Evolutionary conservation across 371 early-diverging fungal species (phyloP), one percentile per base, ranked within the genome.

Genomic region (Dinochytrium kinnereticum): DNA sequence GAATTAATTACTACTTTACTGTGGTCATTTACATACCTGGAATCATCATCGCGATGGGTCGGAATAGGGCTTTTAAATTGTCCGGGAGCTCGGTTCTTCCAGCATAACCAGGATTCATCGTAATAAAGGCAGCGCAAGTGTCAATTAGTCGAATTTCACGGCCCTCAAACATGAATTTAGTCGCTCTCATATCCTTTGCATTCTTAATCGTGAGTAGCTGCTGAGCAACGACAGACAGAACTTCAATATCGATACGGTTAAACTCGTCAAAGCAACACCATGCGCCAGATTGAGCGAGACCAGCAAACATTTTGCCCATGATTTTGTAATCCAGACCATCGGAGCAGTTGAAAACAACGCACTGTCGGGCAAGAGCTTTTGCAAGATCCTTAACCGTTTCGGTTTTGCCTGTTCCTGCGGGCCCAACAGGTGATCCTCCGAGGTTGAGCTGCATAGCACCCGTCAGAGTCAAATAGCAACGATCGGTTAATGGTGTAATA

Each of bases 211-310:
- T 85, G 66, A 88, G 68, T 2, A 89, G 80, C 75, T 87, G 87
- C 73, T 90, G 89, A 2, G 89, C 87, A 71, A 88, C 84, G 33
- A 87, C 87, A 19, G 86, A 86, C 26, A 90, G 80, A 30, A 88
- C 87, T 59, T 89, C 87, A 39, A 83, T 84, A 64, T 86, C 87
- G 51, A 90, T 85, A 36, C 90, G 82, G 73, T 90, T 90, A 78
- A 89, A 90, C 73, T 90, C 90, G 78, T 90, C 90, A 72, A 90
- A 88, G 70, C 90, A 90, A 53, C 88, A 80, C 85, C 85, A 90
- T 0, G 87, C 85, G 1, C 87, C 87, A 13, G 81, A 85, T 68
- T 85, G 88, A 2, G 84, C 85, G 24, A 86, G 77, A 17, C 88
- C 89, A 1, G 85, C 82, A 85, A 90, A 89, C 82, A 90, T 87